These are phyloP conservation scores for Tricholomella constricta DNA, from an alignment of 768 basidiomycete genomes.

Conservation along the genomic window DNA sequence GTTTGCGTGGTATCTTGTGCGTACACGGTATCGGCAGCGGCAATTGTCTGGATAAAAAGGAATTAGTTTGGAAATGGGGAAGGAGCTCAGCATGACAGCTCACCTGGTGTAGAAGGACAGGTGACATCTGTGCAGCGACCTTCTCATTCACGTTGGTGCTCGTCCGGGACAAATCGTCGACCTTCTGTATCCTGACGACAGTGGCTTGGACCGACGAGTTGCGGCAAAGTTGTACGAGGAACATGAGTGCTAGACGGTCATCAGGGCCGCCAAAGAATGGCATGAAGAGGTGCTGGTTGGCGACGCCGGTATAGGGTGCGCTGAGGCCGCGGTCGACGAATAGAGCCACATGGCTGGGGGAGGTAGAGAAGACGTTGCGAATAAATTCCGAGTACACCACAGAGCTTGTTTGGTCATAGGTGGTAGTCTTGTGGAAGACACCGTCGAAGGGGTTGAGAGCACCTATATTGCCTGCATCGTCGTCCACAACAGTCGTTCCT, in stretches of 20 bases:
- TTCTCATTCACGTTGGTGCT: slow-evolving; percentile 31
- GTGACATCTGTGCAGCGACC: neutral
- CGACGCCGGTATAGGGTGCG: slow-evolving; percentile 23
- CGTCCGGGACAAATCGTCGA: slow-evolving; percentile 35
- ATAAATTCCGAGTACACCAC: slow-evolving; percentile 81
- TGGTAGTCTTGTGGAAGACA: slow-evolving; percentile 60
- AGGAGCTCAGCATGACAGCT: slow-evolving; percentile 9
- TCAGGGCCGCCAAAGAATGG: slow-evolving; percentile 96
- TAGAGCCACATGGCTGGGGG: slow-evolving; percentile 77
- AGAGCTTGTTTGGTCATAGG: slow-evolving; percentile 53
- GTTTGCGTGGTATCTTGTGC: slow-evolving; percentile 63
- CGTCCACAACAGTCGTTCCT: slow-evolving; percentile 30
- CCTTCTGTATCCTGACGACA: slow-evolving; percentile 61
- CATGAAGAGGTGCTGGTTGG: slow-evolving; percentile 67
- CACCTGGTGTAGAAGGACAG: slow-evolving; percentile 33
- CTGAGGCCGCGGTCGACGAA: slow-evolving; percentile 76
- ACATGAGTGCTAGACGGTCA: slow-evolving; percentile 80
- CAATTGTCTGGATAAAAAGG: slow-evolving; percentile 39
- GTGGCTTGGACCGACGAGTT: slow-evolving; percentile 70
- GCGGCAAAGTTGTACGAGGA: slow-evolving; percentile 77
- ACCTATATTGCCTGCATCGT: slow-evolving; percentile 23
- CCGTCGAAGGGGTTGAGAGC: slow-evolving; percentile 73
- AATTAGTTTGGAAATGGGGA: neutral
- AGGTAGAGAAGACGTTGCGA: slow-evolving; percentile 74
- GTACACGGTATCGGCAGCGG: slow-evolving; percentile 73